These are phyloP conservation scores for Psilocybe mexicana DNA, from an alignment of 1,284 basidiomycete genomes.

Conservation along the genomic window DNA sequence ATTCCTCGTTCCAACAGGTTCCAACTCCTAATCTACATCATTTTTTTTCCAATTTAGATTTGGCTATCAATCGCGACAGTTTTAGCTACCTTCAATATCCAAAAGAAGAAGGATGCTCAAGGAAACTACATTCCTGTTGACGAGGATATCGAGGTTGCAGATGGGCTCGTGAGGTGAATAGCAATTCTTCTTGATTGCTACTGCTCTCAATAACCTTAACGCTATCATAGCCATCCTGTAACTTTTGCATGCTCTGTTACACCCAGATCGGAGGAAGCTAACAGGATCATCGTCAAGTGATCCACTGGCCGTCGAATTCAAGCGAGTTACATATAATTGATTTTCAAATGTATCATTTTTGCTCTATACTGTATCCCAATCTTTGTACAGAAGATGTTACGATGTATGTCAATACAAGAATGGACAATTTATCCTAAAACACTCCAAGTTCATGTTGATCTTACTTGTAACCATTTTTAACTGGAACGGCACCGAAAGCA, in stretches of 20 bases:
- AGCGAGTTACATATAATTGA: too few relatives aligned
- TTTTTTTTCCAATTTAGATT: conserved; percentile 11
- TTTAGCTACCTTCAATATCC: conserved; percentile 26
- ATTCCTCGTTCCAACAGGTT: neutral
- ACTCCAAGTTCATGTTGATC: neutral
- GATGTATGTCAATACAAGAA: too few relatives aligned
- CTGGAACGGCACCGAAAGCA: conserved; percentile 34
- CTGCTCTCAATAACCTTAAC: neutral
- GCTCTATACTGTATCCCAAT: too few relatives aligned
- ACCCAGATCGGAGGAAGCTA: conserved; percentile 22
- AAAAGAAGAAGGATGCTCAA: conserved; percentile 24
- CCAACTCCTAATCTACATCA: neutral
- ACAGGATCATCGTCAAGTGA: conserved; percentile 9
- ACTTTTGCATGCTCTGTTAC: conserved; percentile 33
- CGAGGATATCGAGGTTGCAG: conserved; percentile 18
- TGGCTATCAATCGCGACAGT: conserved; percentile 28
- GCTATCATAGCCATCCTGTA: conserved; percentile 23
- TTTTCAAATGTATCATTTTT: conserved; percentile 10
- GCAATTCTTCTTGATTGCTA: neutral
- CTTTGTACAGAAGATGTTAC: too few relatives aligned
- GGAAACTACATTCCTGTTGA: conserved; percentile 27
- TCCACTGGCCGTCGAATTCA: conserved; percentile 2
- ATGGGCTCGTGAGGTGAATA: conserved; percentile 17
- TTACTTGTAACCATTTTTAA: conserved; percentile 14
- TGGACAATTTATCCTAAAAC: too few relatives aligned